Evolutionary conservation across 805 yeast species (phyloP), one percentile per base, ranked within the genome.

Genomic region (Hanseniaspora lindneri): DNA sequence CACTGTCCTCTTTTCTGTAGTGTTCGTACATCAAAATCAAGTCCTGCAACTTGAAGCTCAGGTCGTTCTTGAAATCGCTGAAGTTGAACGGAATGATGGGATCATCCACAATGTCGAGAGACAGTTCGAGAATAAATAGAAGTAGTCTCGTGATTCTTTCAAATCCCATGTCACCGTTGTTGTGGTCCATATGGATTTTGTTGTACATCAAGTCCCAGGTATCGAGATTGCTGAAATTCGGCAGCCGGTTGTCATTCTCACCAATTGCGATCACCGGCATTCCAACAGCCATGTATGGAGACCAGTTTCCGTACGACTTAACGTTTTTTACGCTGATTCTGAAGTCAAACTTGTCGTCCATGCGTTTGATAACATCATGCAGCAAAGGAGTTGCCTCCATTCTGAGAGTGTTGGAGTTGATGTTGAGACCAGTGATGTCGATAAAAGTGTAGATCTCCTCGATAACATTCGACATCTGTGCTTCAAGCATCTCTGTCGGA

Each of bases 71-170:
- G 51, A 76, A 70, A 5, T 66, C 65, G 3, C 59, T 61, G 30
- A 83, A 61, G 58, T 79, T 75, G 54, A 72, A 81, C 2, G 95
- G 95, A 16, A 88, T 67, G 35, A 85, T 61, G 1, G 96, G 94
- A 35, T 72, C 73, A 55, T 87, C 95, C 0, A 79, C 74, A n/a
- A 82, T 58, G 41, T 74, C 70, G n/a, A 86, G 58, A 0, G 73
- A 63, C 3, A 79, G 53, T 40, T 71, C 66, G 3, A 83, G 68
- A 1, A 81, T 57, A 20, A 82, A 58, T 48, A 77, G 73, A 3
- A 78, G 73, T 52, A 86, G 57, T 16, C 76, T 72, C 8, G 65
- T 58, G 57, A 80, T 86, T 44, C 72, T 68, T 16, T 64, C 59
- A 73, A 80, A 76, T 14, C 66, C 69, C 5, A 32, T 4, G 1